Conservation (phyloP, 345 rosid genomes). For the Brassica incana region DNA sequence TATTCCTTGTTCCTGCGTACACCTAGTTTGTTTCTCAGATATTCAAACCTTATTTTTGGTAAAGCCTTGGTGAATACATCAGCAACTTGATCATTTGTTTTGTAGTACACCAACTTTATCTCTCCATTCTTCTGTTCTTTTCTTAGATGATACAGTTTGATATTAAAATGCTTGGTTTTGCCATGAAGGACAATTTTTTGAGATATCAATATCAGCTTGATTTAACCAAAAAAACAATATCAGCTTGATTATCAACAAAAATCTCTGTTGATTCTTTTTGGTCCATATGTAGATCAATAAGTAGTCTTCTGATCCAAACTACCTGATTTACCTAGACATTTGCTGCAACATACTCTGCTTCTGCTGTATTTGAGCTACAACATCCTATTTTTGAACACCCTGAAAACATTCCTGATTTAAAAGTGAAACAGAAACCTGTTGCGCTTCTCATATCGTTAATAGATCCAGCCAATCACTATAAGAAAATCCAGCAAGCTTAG, state of each 20-base stretch:
- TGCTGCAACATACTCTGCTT: neutral
- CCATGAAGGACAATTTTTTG: neutral
- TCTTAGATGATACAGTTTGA: neutral
- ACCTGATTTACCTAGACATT: neutral
- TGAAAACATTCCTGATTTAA: neutral
- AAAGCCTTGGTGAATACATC: neutral
- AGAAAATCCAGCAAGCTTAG: neutral
- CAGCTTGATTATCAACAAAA: too few relatives aligned
- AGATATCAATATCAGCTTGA: too few relatives aligned
- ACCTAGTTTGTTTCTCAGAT: neutral
- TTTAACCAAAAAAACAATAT: too few relatives aligned
- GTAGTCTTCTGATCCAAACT: neutral
- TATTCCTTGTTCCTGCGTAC: neutral
- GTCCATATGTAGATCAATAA: too few relatives aligned
- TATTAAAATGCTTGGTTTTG: neutral
- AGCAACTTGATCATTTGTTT: neutral
- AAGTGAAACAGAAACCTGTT: neutral
- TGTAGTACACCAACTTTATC: neutral
- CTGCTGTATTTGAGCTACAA: neutral
- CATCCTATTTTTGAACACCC: neutral
- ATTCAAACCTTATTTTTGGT: neutral
- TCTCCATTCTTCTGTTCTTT: neutral
- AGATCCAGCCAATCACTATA: neutral
- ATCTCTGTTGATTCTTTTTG: too few relatives aligned
- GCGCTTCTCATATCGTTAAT: neutral